Base-by-base conservation (phyloP, 768 basidiomycete species). In the Serendipita indica region DNA sequence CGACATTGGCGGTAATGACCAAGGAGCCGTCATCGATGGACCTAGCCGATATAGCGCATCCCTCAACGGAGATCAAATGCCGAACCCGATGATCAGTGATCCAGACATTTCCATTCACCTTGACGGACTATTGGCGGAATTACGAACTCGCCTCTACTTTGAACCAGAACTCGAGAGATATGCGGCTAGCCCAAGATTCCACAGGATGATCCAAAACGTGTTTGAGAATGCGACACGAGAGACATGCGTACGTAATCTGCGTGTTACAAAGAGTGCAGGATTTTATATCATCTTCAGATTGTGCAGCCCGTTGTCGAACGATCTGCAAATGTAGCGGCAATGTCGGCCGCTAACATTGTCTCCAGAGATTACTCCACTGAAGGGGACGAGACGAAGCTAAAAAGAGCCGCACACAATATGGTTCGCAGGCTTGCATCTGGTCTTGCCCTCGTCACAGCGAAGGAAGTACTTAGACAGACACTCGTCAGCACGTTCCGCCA, bases 301-400 rank as follows among this genome's bases (percentile, higher is more conserved):
- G 93, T 99, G 64, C 75, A 93, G 16, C 96, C 96, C 3, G 94
- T 99, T 57, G 93, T 99, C 22, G 96, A 99, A 65, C 81, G 96
- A 57, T 97, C 93, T 20, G 96, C 97, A 22, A 98, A 96, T 0
- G 98, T 99, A 63, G 94, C 94, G 10, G 91, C 92, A 25, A 98
- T 98, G 63, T 98, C 96, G 13, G 94, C 94, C 16, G 78, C 92
- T 35, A 96, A 99, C 67, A 75, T 99, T 7, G 89, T 96, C 18
- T 79, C 84, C 45, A 98, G 98, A 72, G 96, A 99, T 69, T 99
- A 93, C 63, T 91, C 86, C 2, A 89, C 88, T 56, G 96, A 99
- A 63, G 74, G 83, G 25, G 89, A 87, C 66, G 92, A 98, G 65
- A 82, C 86, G 54, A 93, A 88, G 69, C 71, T 99, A 66, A 84